phyloP scores from a whole-genome alignment of 768 basidiomycete genomes.

The Trametes maxima region DNA sequence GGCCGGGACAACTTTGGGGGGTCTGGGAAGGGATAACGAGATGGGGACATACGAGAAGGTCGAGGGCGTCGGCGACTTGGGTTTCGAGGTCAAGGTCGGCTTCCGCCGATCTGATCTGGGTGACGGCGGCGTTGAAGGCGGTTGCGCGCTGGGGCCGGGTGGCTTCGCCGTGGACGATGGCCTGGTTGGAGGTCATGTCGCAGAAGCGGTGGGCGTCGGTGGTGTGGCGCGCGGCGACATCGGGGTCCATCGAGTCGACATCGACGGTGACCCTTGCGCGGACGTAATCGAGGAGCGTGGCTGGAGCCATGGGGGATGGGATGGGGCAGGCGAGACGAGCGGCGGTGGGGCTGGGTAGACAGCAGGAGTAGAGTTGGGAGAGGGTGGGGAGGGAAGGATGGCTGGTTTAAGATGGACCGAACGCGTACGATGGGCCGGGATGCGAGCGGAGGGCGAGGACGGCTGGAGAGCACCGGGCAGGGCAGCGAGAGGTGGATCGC shows the following conservation, averaged over 20 bases:
- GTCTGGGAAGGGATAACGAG: background rate
- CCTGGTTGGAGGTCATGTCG: slow-evolving; percentile 56
- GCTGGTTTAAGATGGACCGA: background rate
- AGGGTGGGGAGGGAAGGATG: background rate
- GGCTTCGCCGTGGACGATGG: slow-evolving; percentile 43
- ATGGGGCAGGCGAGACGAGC: background rate
- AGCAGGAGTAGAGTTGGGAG: background rate
- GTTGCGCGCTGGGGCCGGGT: slow-evolving; percentile 35
- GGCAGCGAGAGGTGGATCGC: background rate
- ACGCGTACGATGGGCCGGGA: background rate
- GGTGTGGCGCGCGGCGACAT: slow-evolving; percentile 40
- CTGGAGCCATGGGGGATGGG: slow-evolving; percentile 11
- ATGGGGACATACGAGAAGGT: slow-evolving; percentile 39
- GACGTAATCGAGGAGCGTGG: slow-evolving; percentile 42
- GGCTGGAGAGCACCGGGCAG: background rate
- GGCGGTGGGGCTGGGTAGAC: background rate
- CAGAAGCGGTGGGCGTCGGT: slow-evolving; percentile 33
- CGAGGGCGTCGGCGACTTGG: slow-evolving; percentile 39
- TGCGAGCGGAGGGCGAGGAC: background rate
- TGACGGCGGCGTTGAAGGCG: slow-evolving; percentile 39
- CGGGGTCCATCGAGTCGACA: slow-evolving; percentile 53
- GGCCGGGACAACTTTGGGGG: background rate
- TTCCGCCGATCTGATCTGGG: slow-evolving; percentile 13
- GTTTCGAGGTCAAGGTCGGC: slow-evolving; percentile 26
- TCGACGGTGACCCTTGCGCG: slow-evolving; percentile 42